These are phyloP conservation scores for Wallacemonas sp. DNA, from an alignment of 208 protist genomes.

Conservation along the genomic window DNA sequence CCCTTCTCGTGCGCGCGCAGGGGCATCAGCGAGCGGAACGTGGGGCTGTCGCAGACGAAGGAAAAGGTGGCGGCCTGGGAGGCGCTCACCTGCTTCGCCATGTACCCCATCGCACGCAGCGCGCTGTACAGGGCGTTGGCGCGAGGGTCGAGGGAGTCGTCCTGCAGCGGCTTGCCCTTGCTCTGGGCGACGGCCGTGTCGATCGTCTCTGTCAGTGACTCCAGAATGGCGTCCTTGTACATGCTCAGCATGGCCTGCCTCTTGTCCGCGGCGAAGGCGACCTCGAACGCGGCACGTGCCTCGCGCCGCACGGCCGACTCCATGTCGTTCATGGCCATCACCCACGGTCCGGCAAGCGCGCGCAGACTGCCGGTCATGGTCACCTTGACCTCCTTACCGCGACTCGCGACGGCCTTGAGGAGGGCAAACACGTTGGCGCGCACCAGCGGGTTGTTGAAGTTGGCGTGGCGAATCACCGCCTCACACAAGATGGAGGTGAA, in stretches of 20 bases:
- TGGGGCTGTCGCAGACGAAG: conserved; percentile 53
- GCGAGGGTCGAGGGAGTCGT: conserved; percentile 67
- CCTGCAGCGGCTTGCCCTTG: conserved; percentile 50
- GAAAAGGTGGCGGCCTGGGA: conserved; percentile 53
- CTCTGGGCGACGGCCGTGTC: conserved; percentile 30
- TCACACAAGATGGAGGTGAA: conserved; percentile 61
- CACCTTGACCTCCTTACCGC: conserved; percentile 48
- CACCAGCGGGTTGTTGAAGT: conserved; percentile 63
- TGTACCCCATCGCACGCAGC: conserved; percentile 74
- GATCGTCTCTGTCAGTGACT: conserved; percentile 39
- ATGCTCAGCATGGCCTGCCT: conserved; percentile 51
- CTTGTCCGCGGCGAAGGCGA: conserved; percentile 60
- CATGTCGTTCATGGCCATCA: conserved; percentile 85
- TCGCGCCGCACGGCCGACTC: conserved; percentile 53
- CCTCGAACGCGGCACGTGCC: conserved; percentile 63
- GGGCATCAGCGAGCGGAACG: conserved; percentile 51
- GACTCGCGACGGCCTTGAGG: conserved; percentile 50
- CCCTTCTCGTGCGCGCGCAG: conserved; percentile 19
- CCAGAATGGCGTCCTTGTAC: conserved; percentile 59
- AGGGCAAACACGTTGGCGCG: conserved; percentile 56
- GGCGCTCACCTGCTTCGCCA: conserved; percentile 73
- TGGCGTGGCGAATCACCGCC: conserved; percentile 58
- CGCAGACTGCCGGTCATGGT: conserved; percentile 43
- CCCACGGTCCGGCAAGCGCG: conserved; percentile 61
- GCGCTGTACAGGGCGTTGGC: conserved; percentile 66